A percentile compares a stretch with the other conserved stretches of the same genome.
Conservation (phyloP, 2,329 filamentous ascomycete species). For the Hymenoscyphus fraxineus region DNA sequence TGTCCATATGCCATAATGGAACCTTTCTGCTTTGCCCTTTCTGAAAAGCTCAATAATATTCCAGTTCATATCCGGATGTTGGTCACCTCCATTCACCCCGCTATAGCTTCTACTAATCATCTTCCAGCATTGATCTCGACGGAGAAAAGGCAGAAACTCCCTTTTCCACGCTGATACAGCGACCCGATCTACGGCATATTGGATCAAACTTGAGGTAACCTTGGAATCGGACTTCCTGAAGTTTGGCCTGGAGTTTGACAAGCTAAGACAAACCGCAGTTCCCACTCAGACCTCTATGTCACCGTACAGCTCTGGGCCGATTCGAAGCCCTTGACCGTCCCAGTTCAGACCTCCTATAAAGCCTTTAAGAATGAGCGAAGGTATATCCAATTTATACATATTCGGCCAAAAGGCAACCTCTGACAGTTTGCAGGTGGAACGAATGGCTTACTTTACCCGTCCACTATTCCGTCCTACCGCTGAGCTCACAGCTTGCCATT, state of each 20-base stretch:
- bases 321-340: conserved; percentile 89
- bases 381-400: conserved; percentile 34
- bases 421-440: conserved; percentile 69
- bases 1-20: conserved; percentile 59
- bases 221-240: background rate
- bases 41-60: conserved; percentile 75
- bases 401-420: background rate
- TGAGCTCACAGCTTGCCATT: conserved; percentile 80
- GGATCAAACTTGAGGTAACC: conserved; percentile 77
- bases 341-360: conserved; percentile 89
- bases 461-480: conserved; percentile 74
- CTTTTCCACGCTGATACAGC: conserved; percentile 73
- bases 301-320: conserved; percentile 93
- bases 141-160: conserved; percentile 71
- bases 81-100: conserved; percentile 10
- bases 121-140: conserved; percentile 65
- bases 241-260: conserved; percentile 10
- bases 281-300: conserved; percentile 84
- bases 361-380: conserved; percentile 73
- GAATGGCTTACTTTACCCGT: conserved; percentile 93
- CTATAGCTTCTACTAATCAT: conserved; percentile 17
- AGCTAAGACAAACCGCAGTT: conserved; percentile 59
- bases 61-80: conserved; percentile 65
- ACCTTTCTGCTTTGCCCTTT: conserved; percentile 91
- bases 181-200: conserved; percentile 77